Base-by-base conservation (phyloP, 345 rosid genomes). In the Passiflora organensis region DNA sequence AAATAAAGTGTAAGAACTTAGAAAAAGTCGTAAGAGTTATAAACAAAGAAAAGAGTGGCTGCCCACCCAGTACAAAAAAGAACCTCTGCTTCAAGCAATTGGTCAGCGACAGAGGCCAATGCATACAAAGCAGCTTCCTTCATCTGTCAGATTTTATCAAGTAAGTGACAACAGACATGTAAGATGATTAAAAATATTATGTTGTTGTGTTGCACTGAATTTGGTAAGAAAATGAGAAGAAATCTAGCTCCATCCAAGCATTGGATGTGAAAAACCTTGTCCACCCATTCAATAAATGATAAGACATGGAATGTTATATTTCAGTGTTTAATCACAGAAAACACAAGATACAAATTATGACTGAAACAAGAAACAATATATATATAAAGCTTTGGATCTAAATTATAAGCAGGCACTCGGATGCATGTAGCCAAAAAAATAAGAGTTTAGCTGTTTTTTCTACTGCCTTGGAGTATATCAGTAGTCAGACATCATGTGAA, bases 41-140 rank as follows among this genome's bases (percentile, higher is more conserved):
- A 37, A 3, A 16, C 20, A 9, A 14, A 45, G 10, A 58, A 57
- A 44, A 14, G 10, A 47, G 23, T 13, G 15, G 34, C 17, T 20
- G 47, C 42, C 57, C 41, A 43, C 43, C 56, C 14, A 23, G 37
- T 17, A 1, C n/a, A 53, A 54, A 32, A 47, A 70, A 76, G 60
- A 53, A 87, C 96, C 96, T 84, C 95, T 24, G 84, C 82, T 49
- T 83, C 98, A 60, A 82, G 71, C 65, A 91, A 74, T 56, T 87
- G 88, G 32, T 91, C 96, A 19, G 95, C 74, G 57, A 91, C 66
- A 47, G 85, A 83, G 17, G 90, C 77, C 79, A 91, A 69, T 66
- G 95, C 83, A 78, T 77, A 91, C 49, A 91, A 74, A 72, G 80
- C 66, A 63, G 98, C 95, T 76, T 91, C 98, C 71, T 80, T 78